Evolutionary conservation across 2,329 filamentous ascomycete genomes (phyloP), one percentile per base, ranked within the genome.

Genomic region (Cryphonectria nitschkei): DNA sequence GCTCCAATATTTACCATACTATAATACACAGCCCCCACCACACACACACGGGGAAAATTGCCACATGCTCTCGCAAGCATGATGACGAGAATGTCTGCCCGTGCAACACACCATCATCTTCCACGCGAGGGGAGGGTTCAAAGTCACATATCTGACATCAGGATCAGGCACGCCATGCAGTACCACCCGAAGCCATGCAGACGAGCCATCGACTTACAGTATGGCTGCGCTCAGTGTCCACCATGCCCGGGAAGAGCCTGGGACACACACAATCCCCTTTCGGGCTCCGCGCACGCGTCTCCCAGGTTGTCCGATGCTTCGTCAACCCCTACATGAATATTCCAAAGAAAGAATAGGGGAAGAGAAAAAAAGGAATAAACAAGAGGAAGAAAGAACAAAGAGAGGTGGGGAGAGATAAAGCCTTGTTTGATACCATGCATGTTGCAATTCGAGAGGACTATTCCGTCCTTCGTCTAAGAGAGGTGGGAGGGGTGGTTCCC

Each of bases 221-320:
- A 16, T 32, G 54, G 54, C 54, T 19, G 14, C 54, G 14, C 19
- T 5, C 54, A 16, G 2, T 58, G 26, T 58, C 54, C 14, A 58
- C 29, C 14, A 34, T 29, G 54, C 29, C 54, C 26, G 54, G 54
- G 54, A 32, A 32, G 54, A 32, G 29, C 26, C 54, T 32, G 46
- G 54, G n/a, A n/a, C 46, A n/a, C 46, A 50, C 46, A 50, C 29
- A 54, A 32, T 4, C 43, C 32, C 22, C 67, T 68, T 68, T 68
- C 67, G 67, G 60, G 29, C 32, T 39, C 67, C 67, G 60, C 65
- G 52, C 65, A 67, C 22, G 26, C 63, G 32, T 34, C 43, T 29
- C 60, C 19, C n/a, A 34, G 61, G 50, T 11, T 11, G 39, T 56
- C 7, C 19, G 13, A 46, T 46, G 56, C 66, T 19, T 29, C 5